These are phyloP conservation scores for Metschnikowia arizonensis DNA, from an alignment of 805 yeast genomes.

Conservation along the genomic window DNA sequence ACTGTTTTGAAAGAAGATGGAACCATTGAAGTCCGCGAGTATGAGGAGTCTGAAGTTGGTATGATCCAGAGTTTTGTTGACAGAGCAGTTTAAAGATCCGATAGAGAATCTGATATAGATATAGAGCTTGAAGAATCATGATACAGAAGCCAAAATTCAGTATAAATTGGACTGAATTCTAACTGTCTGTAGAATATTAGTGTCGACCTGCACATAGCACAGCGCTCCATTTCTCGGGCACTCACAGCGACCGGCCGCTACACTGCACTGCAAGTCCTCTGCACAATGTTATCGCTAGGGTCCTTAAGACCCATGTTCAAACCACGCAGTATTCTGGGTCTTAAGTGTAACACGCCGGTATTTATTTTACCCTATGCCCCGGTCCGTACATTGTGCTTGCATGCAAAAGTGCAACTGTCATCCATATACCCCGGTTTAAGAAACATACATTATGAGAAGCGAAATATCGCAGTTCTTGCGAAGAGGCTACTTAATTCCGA, in stretches of 20 bases:
- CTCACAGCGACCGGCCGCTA: background rate
- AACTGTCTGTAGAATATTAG: background rate
- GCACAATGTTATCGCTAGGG: conserved; percentile 4
- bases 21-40: conserved; percentile 59
- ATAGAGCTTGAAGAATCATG: background rate
- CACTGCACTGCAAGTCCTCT: background rate
- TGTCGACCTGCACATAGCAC: background rate
- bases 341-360: background rate
- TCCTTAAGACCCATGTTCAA: background rate
- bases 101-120: background rate
- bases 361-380: background rate
- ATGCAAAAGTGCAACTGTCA: background rate
- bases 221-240: conserved; percentile 1
- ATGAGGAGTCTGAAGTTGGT: conserved; percentile 68
- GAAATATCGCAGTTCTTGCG: background rate
- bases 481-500: background rate
- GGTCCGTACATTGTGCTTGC: background rate
- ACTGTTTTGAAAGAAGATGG: conserved; percentile 45
- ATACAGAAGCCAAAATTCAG: too few relatives aligned
- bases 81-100: conserved; percentile 26
- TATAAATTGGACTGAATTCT: too few relatives aligned
- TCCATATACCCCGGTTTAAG: background rate
- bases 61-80: conserved; percentile 76
- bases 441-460: background rate
- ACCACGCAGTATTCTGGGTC: background rate